Evolutionary conservation across 2,329 filamentous ascomycete species (phyloP).

Genomic region (Penicillium frequentans): DNA sequence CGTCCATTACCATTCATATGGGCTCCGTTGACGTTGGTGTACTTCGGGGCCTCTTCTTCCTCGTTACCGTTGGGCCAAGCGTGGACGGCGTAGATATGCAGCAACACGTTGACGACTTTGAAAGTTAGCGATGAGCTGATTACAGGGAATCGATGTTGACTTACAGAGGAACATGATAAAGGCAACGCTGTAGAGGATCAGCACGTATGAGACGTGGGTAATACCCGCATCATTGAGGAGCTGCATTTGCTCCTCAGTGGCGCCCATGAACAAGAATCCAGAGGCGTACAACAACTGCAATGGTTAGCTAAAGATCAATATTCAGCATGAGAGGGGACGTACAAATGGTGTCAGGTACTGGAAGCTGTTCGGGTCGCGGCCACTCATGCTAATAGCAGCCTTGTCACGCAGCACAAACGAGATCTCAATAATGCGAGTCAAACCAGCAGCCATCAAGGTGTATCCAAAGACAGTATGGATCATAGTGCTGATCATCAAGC

Average conservation of each 20-base stretch:
- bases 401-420: constrained; percentile 80
- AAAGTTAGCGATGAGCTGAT: constrained; percentile 7
- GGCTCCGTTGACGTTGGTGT: constrained; percentile 14
- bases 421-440: constrained; percentile 85
- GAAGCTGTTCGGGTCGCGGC: constrained; percentile 69
- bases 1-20: constrained; percentile 45
- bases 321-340: constrained; percentile 44
- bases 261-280: constrained; percentile 96
- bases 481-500: constrained; percentile 78
- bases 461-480: constrained; percentile 91
- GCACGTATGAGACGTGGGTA: constrained; percentile 86
- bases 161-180: constrained; percentile 86
- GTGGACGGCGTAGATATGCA: constrained; percentile 76
- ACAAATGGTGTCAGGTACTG: constrained; percentile 71
- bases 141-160: constrained; percentile 24
- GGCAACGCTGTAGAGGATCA: constrained; percentile 86
- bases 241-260: constrained; percentile 93
- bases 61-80: constrained; percentile 45
- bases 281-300: constrained; percentile 80
- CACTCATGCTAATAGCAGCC: constrained; percentile 64
- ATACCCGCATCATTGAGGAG: constrained; percentile 72
- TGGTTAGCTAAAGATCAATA: constrained; percentile 24
- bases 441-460: constrained; percentile 85
- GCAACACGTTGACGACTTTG: constrained; percentile 75
- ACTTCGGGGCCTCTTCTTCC: constrained; percentile 14